Conservation (phyloP, 1,139 yeast genomes). For the Scheffersomyces segobiensis region DNA sequence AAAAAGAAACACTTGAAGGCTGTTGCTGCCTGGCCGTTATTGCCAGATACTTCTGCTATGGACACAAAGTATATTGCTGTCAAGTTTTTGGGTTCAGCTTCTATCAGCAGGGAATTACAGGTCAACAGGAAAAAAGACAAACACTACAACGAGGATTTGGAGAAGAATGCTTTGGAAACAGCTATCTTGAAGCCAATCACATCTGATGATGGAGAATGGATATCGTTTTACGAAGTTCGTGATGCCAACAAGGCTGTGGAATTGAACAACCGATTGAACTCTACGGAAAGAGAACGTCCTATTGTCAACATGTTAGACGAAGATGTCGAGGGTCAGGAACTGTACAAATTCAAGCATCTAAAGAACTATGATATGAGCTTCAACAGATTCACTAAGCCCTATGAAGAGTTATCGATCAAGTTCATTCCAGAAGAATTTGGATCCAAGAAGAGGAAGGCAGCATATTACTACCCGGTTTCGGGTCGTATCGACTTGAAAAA, state of each 20-base stretch:
- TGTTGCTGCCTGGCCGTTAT: slow-evolving; percentile 72
- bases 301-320: slow-evolving; percentile 36
- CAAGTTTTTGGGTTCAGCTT: slow-evolving; percentile 81
- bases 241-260: slow-evolving; percentile 25
- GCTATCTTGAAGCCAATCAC: slow-evolving; percentile 77
- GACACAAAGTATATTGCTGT: slow-evolving; percentile 74
- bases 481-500: slow-evolving; percentile 83
- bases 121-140: slow-evolving; percentile 37
- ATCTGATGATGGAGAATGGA: slow-evolving; percentile 78
- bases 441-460: slow-evolving; percentile 55
- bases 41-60: slow-evolving; percentile 89
- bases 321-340: slow-evolving; percentile 36
- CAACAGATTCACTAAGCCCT: slow-evolving; percentile 44
- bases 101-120: slow-evolving; percentile 44
- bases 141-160: slow-evolving; percentile 39
- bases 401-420: slow-evolving; percentile 47
- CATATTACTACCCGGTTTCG: slow-evolving; percentile 73
- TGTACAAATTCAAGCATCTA: slow-evolving; percentile 58
- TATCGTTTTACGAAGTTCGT: slow-evolving; percentile 60
- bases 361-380: slow-evolving; percentile 83
- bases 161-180: slow-evolving; percentile 51
- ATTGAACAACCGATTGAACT: slow-evolving; percentile 48
- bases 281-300: slow-evolving; percentile 52
- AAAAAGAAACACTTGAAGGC: slow-evolving; percentile 72
- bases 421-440: slow-evolving; percentile 59